Conservation (phyloP, 2,329 filamentous ascomycete species). For the Diaporthe sp. region DNA sequence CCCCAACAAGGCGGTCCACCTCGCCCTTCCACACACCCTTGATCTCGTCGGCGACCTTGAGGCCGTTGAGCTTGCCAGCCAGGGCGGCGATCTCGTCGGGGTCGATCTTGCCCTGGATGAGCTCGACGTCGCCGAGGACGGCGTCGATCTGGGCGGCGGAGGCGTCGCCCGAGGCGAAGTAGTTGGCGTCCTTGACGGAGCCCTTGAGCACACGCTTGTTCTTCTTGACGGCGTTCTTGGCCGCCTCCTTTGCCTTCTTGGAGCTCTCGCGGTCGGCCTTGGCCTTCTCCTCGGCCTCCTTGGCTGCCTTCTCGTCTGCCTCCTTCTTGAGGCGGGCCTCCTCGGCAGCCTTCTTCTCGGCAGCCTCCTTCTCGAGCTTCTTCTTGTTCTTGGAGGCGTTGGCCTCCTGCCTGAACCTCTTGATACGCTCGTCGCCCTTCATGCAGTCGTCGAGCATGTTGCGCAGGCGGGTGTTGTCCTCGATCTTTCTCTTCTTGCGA, state of each 20-base stretch:
- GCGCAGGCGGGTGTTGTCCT: slow-evolving; percentile 92
- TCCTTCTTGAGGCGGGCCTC: slow-evolving; percentile 88
- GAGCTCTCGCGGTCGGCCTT: slow-evolving; percentile 85
- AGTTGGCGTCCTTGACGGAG: slow-evolving; percentile 97
- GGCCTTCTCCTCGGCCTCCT: slow-evolving; percentile 87
- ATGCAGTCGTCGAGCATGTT: slow-evolving; percentile 90
- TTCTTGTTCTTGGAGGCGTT: slow-evolving; percentile 98
- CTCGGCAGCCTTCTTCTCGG: slow-evolving; percentile 87
- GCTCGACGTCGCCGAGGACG: slow-evolving; percentile 88
- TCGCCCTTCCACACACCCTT: slow-evolving; percentile 86
- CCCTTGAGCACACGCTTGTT: slow-evolving; percentile 98
- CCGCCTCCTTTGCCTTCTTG: slow-evolving; percentile 99
- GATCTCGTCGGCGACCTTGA: slow-evolving; percentile 86
- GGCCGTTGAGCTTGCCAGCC: slow-evolving; percentile 82
- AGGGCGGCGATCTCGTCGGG: slow-evolving; percentile 90
- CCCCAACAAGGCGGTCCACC: slow-evolving; percentile 81
- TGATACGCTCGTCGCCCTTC: slow-evolving; percentile 92
- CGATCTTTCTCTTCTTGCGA: slow-evolving; percentile 99
- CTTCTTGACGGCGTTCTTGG: slow-evolving; percentile 99
- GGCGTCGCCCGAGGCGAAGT: slow-evolving; percentile 83
- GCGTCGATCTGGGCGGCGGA: slow-evolving; percentile 84
- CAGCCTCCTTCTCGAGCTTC: slow-evolving; percentile 89
- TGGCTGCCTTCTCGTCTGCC: slow-evolving; percentile 83
- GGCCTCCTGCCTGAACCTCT: slow-evolving; percentile 94
- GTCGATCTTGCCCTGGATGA: slow-evolving; percentile 89